Evolutionary conservation across 2,329 filamentous ascomycete genomes (phyloP).

Genomic region (Aureobasidium pullulans): DNA sequence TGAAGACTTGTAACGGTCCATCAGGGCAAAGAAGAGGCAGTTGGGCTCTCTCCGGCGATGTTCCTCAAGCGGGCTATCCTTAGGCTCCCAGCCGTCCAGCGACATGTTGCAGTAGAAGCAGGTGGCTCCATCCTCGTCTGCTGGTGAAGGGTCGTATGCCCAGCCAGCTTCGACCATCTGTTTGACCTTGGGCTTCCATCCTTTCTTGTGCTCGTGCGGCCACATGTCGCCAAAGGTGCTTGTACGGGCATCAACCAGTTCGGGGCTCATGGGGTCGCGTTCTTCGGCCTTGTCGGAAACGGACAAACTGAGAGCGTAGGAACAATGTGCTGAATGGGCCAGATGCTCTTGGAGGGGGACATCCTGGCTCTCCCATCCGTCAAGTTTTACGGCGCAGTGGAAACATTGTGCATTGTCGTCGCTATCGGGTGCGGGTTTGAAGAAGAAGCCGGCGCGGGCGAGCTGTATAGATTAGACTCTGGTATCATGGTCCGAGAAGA

Average conservation of each 20-base stretch:
- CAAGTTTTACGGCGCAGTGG: slow-evolving; percentile 72
- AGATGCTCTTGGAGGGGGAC: slow-evolving; percentile 78
- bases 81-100: slow-evolving; percentile 89
- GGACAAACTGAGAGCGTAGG: slow-evolving; percentile 70
- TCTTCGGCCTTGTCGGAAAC: slow-evolving; percentile 49
- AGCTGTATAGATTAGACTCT: slow-evolving; percentile 47
- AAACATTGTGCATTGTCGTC: slow-evolving; percentile 90
- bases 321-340: slow-evolving; percentile 72
- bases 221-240: slow-evolving; percentile 78
- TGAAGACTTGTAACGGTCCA: slow-evolving; percentile 43
- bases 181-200: slow-evolving; percentile 82
- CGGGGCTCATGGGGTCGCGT: slow-evolving; percentile 60
- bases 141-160: slow-evolving; percentile 80
- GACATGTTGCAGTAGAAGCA: slow-evolving; percentile 87
- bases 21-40: slow-evolving; percentile 75
- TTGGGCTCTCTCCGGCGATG: slow-evolving; percentile 71
- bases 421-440: slow-evolving; percentile 64
- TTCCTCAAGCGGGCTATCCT: slow-evolving; percentile 86
- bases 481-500: slow-evolving; percentile 1
- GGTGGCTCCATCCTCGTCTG: slow-evolving; percentile 81
- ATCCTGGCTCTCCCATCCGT: slow-evolving; percentile 87
- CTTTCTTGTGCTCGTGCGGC: slow-evolving; percentile 83
- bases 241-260: slow-evolving; percentile 68
- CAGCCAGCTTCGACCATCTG: slow-evolving; percentile 91
- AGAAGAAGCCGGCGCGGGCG: slow-evolving; percentile 86